phyloP scores from a whole-genome alignment of 306 rosid species.

The Citrullus amarus region DNA sequence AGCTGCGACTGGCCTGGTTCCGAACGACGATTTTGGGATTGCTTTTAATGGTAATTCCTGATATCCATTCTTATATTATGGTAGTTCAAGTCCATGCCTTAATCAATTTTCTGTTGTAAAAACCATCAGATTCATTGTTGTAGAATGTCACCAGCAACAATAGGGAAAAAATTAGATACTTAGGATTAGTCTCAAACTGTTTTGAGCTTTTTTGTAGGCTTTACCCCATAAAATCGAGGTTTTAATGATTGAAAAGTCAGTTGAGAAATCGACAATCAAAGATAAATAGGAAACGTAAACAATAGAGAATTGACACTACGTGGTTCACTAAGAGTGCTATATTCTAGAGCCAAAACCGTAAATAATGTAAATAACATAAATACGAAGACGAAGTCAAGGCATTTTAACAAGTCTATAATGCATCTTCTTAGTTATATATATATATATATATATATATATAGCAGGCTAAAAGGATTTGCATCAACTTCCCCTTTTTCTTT shows the following conservation, averaged over 20 bases:
- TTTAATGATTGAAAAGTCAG: neutral
- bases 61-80: neutral
- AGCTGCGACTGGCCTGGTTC: slow-evolving; percentile 44
- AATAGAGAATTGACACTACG: no score
- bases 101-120: neutral
- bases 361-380: no score
- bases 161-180: neutral
- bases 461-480: neutral
- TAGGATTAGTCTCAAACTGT: neutral
- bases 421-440: no score
- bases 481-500: neutral
- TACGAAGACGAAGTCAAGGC: no score
- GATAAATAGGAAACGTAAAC: no score
- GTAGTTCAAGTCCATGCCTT: neutral
- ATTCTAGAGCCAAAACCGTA: no score
- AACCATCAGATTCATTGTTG: neutral
- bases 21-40: slow-evolving; percentile 75
- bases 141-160: neutral
- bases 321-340: no score
- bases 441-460: neutral
- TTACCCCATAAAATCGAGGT: neutral
- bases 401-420: no score
- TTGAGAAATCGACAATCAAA: neutral
- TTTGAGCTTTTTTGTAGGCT: neutral
- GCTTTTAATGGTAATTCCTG: slow-evolving; percentile 63